Evolutionary conservation across 192 early-diverging fungal genomes (phyloP), one percentile per base, ranked within the genome.

Genomic region (Haplosporangium gracile): DNA sequence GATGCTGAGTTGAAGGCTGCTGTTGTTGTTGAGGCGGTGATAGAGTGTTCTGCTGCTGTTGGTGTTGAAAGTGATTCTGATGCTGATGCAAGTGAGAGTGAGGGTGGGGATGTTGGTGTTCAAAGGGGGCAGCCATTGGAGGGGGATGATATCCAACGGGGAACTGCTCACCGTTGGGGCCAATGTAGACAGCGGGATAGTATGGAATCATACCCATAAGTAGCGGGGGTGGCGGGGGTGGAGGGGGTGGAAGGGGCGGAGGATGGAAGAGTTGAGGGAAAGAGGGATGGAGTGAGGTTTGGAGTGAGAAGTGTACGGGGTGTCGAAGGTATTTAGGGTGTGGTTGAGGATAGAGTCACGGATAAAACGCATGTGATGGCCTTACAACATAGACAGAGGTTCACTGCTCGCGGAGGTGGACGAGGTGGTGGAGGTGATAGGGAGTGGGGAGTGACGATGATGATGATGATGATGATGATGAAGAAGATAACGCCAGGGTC

Each of bases 141-240:
- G 75, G 70, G 18, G 81, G 71, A 40, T 77, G 70, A 34, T 82
- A 82, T 72, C 81, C 81, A 16, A 82, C 69, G 26, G 81, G 81
- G 60, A 82, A 72, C 75, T 82, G 81, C 42, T 82, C 81, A 18
- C 81, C 81, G 76, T 82, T 82, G 43, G 81, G 81, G 5, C 81
- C 81, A 53, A 82, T 77, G 45, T 77, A 82, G 55, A 82, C 81
- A 26, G 81, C 75, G 34, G 76, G 82, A 60, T 78, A 83, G 63
- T 83, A 78, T 53, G 76, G 82, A 47, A 78, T 83, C 82, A 78
- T 83, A 26, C 75, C 36, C n/a, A 70, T 49, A 49, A 49, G 63
- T 26, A n/a, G 40, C 22, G 13, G 11, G 6, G 36, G 63, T 24
- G 43, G 65, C 24, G 40, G 42, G 24, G 60, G 34, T 24, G 42